Conservation (phyloP, 164 flowering plant genomes). For the Euptelea pleiosperma region DNA sequence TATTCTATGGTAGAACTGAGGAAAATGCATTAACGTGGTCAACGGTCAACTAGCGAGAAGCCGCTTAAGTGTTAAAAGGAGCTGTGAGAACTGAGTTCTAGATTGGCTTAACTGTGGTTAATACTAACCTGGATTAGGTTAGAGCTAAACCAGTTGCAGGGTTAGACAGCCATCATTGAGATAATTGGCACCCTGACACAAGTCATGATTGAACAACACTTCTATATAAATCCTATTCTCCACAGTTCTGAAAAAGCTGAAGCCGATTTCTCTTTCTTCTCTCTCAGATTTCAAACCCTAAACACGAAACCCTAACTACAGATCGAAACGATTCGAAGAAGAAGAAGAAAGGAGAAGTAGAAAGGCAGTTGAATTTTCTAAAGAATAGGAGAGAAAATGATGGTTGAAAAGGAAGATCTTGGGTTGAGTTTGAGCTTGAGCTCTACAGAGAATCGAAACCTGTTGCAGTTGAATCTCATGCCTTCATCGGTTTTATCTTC, state of each 20-base stretch:
- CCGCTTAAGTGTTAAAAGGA: too few relatives aligned
- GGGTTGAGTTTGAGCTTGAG: conserved; percentile 67
- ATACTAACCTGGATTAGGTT: conserved; percentile 7
- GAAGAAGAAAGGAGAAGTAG: not conserved
- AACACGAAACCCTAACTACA: not conserved
- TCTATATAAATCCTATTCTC: conserved; percentile 30
- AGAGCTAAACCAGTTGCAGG: not conserved
- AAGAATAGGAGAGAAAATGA: conserved; percentile 21
- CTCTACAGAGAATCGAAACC: conserved; percentile 13
- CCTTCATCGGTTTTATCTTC: conserved; percentile 26
- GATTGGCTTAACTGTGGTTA: not conserved
- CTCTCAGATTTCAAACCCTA: not conserved
- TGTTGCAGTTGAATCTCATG: conserved; percentile 50
- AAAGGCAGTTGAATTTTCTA: not conserved
- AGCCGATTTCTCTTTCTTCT: not conserved
- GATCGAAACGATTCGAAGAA: not conserved
- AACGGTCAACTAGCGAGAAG: too few relatives aligned
- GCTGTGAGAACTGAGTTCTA: too few relatives aligned
- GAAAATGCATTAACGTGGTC: too few relatives aligned
- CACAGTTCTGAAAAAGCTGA: conserved; percentile 8
- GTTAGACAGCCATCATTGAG: conserved; percentile 42
- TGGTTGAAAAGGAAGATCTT: conserved; percentile 61
- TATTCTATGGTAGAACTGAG: too few relatives aligned
- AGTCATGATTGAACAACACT: conserved; percentile 39
- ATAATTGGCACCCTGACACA: conserved; percentile 51